Percentiles rank a stretch among this genome's conserved stretches.
Conservation (phyloP, 1,284 basidiomycete genomes). For the Pisolithus thermaeus region DNA sequence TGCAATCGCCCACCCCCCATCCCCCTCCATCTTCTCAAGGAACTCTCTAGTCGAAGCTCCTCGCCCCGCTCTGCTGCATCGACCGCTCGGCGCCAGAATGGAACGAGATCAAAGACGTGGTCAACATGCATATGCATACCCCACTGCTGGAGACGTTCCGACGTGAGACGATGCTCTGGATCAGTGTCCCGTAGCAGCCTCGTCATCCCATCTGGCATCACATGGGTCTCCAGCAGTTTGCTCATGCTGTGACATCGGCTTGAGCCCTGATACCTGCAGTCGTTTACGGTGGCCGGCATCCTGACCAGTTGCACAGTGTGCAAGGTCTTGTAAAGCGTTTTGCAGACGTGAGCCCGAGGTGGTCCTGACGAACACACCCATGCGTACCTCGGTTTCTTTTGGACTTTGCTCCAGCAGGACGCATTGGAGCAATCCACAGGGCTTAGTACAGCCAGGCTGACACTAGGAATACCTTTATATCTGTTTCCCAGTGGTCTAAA, state of each 20-base stretch:
- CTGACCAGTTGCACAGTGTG: not conserved
- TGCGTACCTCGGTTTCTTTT: not conserved
- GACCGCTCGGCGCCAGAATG: slow-evolving; percentile 51
- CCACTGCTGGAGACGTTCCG: slow-evolving; percentile 38
- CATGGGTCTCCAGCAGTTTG: not conserved
- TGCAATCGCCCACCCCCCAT: slow-evolving; percentile 24
- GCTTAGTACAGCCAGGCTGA: not conserved
- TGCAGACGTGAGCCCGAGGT: not conserved
- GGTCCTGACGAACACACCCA: not conserved
- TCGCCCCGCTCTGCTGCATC: slow-evolving; percentile 46
- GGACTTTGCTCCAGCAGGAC: not conserved
- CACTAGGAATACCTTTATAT: not conserved
- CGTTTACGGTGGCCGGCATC: not conserved
- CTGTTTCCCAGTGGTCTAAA: not conserved
- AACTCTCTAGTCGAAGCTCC: slow-evolving; percentile 45
- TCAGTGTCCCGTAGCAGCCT: slow-evolving; percentile 9
- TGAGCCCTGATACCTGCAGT: not conserved
- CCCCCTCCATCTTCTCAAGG: slow-evolving; percentile 34
- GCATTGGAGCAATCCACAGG: not conserved
- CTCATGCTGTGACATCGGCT: not conserved
- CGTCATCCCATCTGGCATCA: too few species aligned
- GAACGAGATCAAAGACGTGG: slow-evolving; percentile 40
- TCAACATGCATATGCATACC: slow-evolving; percentile 50
- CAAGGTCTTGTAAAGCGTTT: not conserved
- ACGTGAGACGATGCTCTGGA: slow-evolving; percentile 27